Evolutionary conservation across 345 rosid species (phyloP).

Genomic region (Heritiera fomes): DNA sequence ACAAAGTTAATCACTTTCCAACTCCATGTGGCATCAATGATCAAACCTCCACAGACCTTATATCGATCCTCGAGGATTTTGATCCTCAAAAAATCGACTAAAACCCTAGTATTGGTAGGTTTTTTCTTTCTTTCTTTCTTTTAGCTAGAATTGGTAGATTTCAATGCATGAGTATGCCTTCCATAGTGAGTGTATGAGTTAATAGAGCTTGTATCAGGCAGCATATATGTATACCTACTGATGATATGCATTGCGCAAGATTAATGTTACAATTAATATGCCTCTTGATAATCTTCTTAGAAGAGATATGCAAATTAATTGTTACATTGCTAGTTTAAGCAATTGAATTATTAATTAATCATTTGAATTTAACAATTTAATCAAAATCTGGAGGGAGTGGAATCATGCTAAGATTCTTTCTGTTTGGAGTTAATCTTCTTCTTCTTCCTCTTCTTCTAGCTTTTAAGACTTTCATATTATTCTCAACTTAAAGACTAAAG

Average conservation of each 20-base stretch:
- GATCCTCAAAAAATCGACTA: constrained; percentile 20
- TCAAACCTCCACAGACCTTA: not conserved
- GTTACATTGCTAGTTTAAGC: not conserved
- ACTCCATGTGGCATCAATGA: constrained; percentile 17
- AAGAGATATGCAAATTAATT: not conserved
- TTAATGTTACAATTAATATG: not conserved
- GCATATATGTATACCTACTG: not conserved
- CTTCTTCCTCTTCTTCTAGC: not conserved
- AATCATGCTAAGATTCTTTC: not conserved
- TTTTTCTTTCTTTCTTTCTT: not conserved
- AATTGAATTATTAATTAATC: not conserved
- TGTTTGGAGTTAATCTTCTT: not conserved
- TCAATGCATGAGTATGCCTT: constrained; percentile 29
- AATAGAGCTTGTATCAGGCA: constrained; percentile 22
- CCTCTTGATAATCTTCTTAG: not conserved
- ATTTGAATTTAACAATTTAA: constrained; percentile 7
- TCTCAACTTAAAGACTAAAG: not conserved
- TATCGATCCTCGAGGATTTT: constrained; percentile 10
- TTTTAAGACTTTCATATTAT: constrained; percentile 6
- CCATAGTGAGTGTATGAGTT: constrained; percentile 30
- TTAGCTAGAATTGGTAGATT: constrained; percentile 6
- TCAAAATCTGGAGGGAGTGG: not conserved
- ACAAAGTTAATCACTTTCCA: constrained; percentile 11
- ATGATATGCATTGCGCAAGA: constrained; percentile 20
- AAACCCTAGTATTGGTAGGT: constrained; percentile 43